Percentiles rank a stretch among this genome's conserved stretches.
These are phyloP conservation scores for Globisporangium middletonii DNA, from an alignment of 352 stramenopile species.

Conservation along the genomic window DNA sequence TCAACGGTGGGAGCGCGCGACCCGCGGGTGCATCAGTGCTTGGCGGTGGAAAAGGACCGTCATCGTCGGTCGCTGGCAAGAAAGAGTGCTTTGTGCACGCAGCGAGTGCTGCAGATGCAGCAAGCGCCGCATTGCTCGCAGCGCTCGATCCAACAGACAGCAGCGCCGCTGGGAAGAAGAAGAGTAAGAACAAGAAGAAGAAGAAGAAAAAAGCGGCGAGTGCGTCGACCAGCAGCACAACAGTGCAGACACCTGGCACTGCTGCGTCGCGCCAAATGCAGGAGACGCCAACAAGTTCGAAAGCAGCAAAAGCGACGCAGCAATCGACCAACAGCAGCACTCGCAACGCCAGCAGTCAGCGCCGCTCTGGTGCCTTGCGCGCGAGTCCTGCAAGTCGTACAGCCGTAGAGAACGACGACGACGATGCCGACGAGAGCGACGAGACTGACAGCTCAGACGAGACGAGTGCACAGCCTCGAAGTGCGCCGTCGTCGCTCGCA, in stretches of 20 bases:
- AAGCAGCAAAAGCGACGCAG: too few relatives aligned
- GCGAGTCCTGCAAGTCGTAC: not conserved
- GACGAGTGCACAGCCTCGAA: not conserved
- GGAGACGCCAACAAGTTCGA: not conserved
- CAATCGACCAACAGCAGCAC: too few relatives aligned
- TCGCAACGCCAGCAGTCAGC: too few relatives aligned
- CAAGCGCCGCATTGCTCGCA: slow-evolving; percentile 18
- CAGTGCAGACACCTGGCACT: not conserved
- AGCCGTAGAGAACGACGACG: not conserved
- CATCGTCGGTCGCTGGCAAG: not conserved
- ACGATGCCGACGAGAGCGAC: slow-evolving; percentile 8
- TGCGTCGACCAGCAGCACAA: not conserved
- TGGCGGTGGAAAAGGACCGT: not conserved
- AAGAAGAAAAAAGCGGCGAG: slow-evolving; percentile 10
- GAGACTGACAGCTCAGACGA: slow-evolving; percentile 7
- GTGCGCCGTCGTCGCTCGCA: too few relatives aligned
- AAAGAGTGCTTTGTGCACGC: slow-evolving; percentile 11
- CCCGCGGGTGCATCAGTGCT: slow-evolving; percentile 10
- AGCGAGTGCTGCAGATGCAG: not conserved
- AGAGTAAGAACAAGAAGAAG: slow-evolving; percentile 15
- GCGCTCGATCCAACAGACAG: too few relatives aligned
- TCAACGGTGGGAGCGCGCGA: slow-evolving; percentile 44
- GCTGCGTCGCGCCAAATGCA: not conserved
- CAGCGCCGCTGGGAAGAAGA: slow-evolving; percentile 13
- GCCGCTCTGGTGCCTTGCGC: not conserved